Evolutionary conservation across 306 rosid genomes (phyloP).

Genomic region (Cyamopsis tetragonoloba): DNA sequence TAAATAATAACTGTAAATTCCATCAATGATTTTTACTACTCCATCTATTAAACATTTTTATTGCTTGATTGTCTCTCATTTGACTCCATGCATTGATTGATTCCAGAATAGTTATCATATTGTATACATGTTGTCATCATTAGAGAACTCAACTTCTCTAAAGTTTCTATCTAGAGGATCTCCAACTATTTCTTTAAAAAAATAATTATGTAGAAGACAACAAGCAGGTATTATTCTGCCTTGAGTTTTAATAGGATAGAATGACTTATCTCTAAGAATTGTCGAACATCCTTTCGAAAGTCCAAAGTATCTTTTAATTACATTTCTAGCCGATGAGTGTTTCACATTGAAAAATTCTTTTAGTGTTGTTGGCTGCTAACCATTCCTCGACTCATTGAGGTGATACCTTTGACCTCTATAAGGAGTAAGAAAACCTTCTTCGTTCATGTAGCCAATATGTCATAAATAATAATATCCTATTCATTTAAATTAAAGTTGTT

Average conservation of each 20-base stretch:
- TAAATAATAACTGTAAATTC: not conserved
- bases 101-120: not conserved
- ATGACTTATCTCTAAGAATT: not conserved
- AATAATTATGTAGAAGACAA: not conserved
- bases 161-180: not conserved
- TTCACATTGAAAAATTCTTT: not conserved
- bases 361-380: not conserved
- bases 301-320: not conserved
- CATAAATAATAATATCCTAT: not conserved
- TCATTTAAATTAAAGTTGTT: not conserved
- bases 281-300: not conserved
- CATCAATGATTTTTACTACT: not conserved
- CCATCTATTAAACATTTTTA: not conserved
- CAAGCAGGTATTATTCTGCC: not conserved
- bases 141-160: not conserved
- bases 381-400: not conserved
- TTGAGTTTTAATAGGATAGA: not conserved
- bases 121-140: not conserved
- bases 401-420: conserved; percentile 4
- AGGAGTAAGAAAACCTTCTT: too few species aligned
- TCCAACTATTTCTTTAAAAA: not conserved
- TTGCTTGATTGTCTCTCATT: not conserved
- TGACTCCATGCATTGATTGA: not conserved
- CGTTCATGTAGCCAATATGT: too few species aligned
- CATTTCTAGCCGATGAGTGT: not conserved